These are phyloP conservation scores for Brassica carinata DNA, from an alignment of 345 rosid species.

Conservation along the genomic window DNA sequence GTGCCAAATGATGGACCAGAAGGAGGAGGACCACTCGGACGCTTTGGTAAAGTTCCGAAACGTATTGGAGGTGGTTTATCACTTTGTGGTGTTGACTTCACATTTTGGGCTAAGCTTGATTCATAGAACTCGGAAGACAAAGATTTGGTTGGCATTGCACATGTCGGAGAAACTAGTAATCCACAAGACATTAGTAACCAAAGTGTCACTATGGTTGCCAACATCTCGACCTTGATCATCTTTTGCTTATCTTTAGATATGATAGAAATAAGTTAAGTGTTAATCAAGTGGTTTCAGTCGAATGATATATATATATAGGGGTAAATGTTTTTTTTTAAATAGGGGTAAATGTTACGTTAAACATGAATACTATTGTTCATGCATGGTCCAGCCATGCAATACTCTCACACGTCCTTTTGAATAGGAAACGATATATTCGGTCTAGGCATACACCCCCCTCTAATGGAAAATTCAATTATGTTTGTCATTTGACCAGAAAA, in stretches of 20 bases:
- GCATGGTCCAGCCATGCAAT: background rate
- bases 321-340: background rate
- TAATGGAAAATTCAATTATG: background rate
- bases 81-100: background rate
- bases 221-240: background rate
- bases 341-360: background rate
- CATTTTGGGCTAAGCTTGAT: background rate
- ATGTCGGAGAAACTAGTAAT: background rate
- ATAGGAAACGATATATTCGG: background rate
- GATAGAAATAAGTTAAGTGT: background rate
- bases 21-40: background rate
- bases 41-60: conserved; percentile 11
- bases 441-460: background rate
- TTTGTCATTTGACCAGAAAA: background rate
- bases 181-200: conserved; percentile 18
- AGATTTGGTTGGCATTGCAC: background rate
- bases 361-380: too few relatives aligned
- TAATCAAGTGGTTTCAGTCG: background rate
- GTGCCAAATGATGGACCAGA: conserved; percentile 9
- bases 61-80: background rate
- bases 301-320: background rate
- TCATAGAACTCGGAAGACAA: background rate
- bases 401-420: background rate
- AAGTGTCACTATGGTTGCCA: background rate
- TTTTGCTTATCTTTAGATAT: background rate